Evolutionary conservation across 2,329 filamentous ascomycete species (phyloP), one percentile per base, ranked within the genome.

Genomic region (Exophiala sp.): DNA sequence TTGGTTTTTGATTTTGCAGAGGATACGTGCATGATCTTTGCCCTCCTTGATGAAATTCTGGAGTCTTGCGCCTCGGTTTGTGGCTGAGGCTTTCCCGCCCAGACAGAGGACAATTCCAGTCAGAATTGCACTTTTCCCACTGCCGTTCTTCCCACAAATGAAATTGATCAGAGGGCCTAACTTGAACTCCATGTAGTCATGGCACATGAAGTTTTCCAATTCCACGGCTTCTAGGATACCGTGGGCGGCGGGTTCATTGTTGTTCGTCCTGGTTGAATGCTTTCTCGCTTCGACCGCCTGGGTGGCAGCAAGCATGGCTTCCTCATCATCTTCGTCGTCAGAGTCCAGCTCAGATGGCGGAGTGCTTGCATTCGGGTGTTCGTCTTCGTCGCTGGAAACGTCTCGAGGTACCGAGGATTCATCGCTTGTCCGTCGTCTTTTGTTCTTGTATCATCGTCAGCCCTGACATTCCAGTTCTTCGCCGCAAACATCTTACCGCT

Each of bases 81-180:
- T 97, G 13, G 87, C 81, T 47, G 88, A 88, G 1, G 93, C 90
- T 67, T 96, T 97, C 16, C 87, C 91, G 53, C 93, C 93, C n/a
- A 98, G 75, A 63, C 93, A 97, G 27, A 98, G 76, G 0, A 89
- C 95, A 57, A 98, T 80, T 3, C 89, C 93, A 0, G 93, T 97
- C 22, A 98, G 72, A 11, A 97, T 85, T 2, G 93, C 93, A 66
- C 93, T 98, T 72, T 98, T 98, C 29, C 93, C 93, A 65, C 91
- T 97, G 24, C 93, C 93, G 65, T 98, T 98, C 67, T 95, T 89
- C 13, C 93, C 93, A 48, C 96, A 90, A 55, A 98, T 90, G 69
- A 98, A 98, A 68, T 98, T 98, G 67, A 98, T 94, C 30, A 96
- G 73, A 0, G 93, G 93, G 0, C 93, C 93, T n/a, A 98, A 75